Evolutionary conservation across 306 rosid species (phyloP), one percentile per base, ranked within the genome.

Genomic region (Dalbergia cochinchinensis): DNA sequence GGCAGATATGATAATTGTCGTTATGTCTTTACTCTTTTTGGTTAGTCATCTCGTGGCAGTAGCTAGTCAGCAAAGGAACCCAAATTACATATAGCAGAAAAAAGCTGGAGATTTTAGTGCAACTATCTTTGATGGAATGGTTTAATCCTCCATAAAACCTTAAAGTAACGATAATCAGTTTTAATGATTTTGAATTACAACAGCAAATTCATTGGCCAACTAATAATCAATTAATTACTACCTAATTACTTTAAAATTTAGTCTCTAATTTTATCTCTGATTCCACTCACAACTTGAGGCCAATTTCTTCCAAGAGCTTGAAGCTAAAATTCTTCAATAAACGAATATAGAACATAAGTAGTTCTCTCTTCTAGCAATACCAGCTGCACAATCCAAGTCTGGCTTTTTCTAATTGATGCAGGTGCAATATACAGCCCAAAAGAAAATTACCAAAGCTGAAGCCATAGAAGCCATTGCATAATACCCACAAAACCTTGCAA

Each of bases 381-480:
- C 69, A 59, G 61, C 39, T 45, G 18, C 8, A 6, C n/a, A 74
- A 45, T 45, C 16, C 4, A 75, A 62, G 13, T 33, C 37, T 35
- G 53, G 10, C 1, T 31, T 59, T 65, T 33, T 77, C 19, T 77
- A 77, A 71, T 3, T 12, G 39, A 59, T 15, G 44, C 55, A 71
- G 9, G 57, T 19, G 35, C 79, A 80, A 20, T 26, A 64, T 19
- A 37, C 22, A 48, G 84, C 79, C 84, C 77, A 83, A 0, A 44
- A 51, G 15, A 87, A 65, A 73, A 84, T 66, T 2, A 14, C 66
- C 7, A 81, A 37, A 74, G 90, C 88, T 19, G 83, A 81, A 37
- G 82, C 74, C 78, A 84, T 33, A 65, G 80, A 74, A 34, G 64
- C 84, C 68, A 87, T 41, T 11, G 90, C 79, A 63, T 54, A 68